These are phyloP conservation scores for Cordyceps pruinosa DNA, from an alignment of 2,329 filamentous ascomycete genomes.

Conservation along the genomic window DNA sequence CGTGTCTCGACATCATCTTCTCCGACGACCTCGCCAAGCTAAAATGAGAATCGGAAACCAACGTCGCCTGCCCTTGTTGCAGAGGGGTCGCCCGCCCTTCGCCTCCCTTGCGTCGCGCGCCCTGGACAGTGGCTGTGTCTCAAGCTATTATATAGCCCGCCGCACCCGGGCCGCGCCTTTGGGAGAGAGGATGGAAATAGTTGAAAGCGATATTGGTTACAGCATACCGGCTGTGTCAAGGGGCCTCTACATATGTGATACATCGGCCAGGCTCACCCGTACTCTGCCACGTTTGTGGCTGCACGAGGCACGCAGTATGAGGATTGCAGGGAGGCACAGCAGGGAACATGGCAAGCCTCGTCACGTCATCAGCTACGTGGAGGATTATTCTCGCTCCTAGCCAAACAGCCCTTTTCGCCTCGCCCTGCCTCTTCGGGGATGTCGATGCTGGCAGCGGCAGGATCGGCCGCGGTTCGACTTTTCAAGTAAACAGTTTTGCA, in stretches of 20 bases:
- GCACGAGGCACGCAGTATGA: neutral
- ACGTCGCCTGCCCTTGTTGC: too few species aligned
- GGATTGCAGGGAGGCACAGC: neutral
- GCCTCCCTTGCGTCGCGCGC: neutral
- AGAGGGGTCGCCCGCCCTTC: neutral
- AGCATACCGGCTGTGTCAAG: neutral
- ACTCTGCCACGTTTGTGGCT: too few species aligned
- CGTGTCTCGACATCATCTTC: too few species aligned
- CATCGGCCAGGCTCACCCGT: too few species aligned
- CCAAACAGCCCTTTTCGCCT: neutral
- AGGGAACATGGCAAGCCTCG: neutral
- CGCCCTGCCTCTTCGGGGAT: neutral
- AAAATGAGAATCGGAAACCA: too few species aligned
- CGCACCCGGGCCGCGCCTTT: too few species aligned
- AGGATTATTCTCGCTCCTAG: neutral
- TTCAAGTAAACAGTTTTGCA: neutral
- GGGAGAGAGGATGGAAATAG: too few species aligned
- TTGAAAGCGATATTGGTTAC: too few species aligned
- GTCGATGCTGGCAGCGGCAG: neutral
- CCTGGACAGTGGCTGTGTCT: neutral
- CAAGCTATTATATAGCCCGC: neutral
- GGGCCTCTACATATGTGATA: too few species aligned
- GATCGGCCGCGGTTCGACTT: too few species aligned
- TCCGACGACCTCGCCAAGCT: too few species aligned
- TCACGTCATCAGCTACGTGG: neutral